Evolutionary conservation across 192 early-diverging fungal genomes (phyloP).

Genomic region (Coemansia sp.): DNA sequence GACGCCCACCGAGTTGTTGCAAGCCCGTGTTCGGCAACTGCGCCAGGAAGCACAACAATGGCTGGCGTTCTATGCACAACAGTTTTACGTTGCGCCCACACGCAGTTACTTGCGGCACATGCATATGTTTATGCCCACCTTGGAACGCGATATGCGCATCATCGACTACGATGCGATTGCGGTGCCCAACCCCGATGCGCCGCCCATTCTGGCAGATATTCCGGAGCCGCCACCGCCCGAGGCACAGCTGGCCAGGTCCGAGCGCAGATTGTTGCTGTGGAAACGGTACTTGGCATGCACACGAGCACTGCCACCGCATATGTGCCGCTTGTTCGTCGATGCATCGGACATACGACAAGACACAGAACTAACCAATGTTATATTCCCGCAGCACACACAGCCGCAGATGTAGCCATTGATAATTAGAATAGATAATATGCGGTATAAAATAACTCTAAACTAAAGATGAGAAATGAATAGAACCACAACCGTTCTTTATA

Average conservation of each 20-base stretch:
- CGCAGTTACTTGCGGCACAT: constrained; percentile 40
- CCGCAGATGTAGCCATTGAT: constrained; percentile 12
- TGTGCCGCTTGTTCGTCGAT: constrained; percentile 52
- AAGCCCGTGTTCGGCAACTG: constrained; percentile 24
- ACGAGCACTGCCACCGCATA: constrained; percentile 20
- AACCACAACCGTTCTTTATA: too few relatives aligned
- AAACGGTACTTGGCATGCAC: constrained; percentile 29
- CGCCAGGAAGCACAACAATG: constrained; percentile 48
- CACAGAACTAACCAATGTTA: constrained; percentile 13
- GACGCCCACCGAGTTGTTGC: constrained; percentile 18
- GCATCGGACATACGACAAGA: constrained; percentile 47
- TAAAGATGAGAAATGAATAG: too few relatives aligned
- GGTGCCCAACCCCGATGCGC: constrained; percentile 1
- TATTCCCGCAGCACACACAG: constrained; percentile 16
- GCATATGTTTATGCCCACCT: constrained; percentile 34
- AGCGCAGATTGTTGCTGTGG: constrained; percentile 42
- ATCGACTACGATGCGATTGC: constrained; percentile 47
- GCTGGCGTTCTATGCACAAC: constrained; percentile 54
- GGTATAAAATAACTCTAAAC: too few relatives aligned
- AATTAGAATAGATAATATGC: neutral
- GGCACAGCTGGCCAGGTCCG: constrained; percentile 41
- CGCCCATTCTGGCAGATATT: constrained; percentile 21
- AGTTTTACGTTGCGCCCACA: constrained; percentile 50
- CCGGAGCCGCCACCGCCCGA: constrained; percentile 49
- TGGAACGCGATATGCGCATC: constrained; percentile 38